Conservation (phyloP, 1,139 yeast genomes). For the Taiozyma sp. region DNA sequence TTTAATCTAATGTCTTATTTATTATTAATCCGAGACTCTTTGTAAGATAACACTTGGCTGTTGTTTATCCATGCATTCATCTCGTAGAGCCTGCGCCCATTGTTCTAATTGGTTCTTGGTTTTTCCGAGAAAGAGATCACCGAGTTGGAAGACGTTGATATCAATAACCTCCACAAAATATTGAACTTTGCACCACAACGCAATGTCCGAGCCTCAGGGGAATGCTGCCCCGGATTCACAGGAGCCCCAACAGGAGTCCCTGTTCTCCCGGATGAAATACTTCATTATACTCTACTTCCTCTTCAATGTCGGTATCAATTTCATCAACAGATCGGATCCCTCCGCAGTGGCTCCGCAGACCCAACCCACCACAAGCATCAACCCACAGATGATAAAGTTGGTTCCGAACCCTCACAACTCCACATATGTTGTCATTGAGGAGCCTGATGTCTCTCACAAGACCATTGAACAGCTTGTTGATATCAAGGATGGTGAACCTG, state of each 20-base stretch:
- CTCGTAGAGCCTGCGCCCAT: not conserved
- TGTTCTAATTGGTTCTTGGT: not conserved
- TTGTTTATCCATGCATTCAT: too few relatives aligned
- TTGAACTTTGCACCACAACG: not conserved
- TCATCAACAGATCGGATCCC: not conserved
- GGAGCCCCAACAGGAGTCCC: not conserved
- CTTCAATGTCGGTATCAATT: not conserved
- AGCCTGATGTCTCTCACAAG: constrained; percentile 12
- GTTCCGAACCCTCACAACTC: constrained; percentile 11
- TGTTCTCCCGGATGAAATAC: not conserved
- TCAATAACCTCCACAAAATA: not conserved
- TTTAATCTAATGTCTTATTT: not conserved
- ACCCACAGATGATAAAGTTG: not conserved
- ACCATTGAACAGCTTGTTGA: constrained; percentile 1
- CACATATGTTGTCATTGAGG: constrained; percentile 5
- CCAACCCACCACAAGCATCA: not conserved
- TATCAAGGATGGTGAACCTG: constrained; percentile 11
- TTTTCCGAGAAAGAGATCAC: not conserved
- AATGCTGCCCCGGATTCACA: too few relatives aligned
- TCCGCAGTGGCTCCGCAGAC: not conserved
- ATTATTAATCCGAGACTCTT: not conserved
- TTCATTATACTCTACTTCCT: not conserved
- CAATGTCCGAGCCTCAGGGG: not conserved
- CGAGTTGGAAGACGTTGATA: too few relatives aligned
- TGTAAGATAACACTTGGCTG: not conserved